Base-by-base conservation (phyloP, 345 rosid genomes). In the Acer saccharum region DNA sequence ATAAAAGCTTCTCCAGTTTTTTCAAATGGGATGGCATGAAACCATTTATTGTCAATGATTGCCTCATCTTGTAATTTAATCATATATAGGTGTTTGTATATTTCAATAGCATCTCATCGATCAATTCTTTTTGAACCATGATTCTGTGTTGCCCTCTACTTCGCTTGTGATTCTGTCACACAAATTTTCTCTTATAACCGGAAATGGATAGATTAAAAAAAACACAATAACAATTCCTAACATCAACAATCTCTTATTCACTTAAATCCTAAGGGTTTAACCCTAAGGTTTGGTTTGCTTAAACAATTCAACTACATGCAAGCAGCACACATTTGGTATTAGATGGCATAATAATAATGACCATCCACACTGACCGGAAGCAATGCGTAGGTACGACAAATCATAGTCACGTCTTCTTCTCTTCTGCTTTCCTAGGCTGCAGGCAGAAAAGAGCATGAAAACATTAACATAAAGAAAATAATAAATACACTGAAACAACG, bases 371-470 rank as follows among this genome's bases (percentile, higher is more conserved):
- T 5, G 69, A 71, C 2, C 46, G 25, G n/a, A 41, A 55, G 35
- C 39, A 35, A 50, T 50, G 18, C 46, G 48, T 35, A 54, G 66
- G 6, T 18, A 21, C 54, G 32, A 57, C 21, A 65, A 65, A 46
- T 20, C 57, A 29, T 35, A 10, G 43, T 79, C 72, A 85, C 63
- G 76, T 81, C 87, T 92, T 88, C 91, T 87, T 91, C 74, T 93
- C 97, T 76, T 91, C 91, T 69, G 97, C 97, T 83, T 93, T 88
- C 81, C 94, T 88, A 50, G 97, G 96, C 96, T 91, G 84, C 68
- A 82, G 58, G 72, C 60, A 23, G 25, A 43, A 27, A 3, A 46
- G 52, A 7, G 4, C 11, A 6, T 44, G 25, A 20, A 60, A 32
- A 48, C 11, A 75, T 44, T 17, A 68, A 18, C 62, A 68, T 10